Conservation (phyloP, 129 eudicot species). For the Helichrysum umbraculigerum region DNA sequence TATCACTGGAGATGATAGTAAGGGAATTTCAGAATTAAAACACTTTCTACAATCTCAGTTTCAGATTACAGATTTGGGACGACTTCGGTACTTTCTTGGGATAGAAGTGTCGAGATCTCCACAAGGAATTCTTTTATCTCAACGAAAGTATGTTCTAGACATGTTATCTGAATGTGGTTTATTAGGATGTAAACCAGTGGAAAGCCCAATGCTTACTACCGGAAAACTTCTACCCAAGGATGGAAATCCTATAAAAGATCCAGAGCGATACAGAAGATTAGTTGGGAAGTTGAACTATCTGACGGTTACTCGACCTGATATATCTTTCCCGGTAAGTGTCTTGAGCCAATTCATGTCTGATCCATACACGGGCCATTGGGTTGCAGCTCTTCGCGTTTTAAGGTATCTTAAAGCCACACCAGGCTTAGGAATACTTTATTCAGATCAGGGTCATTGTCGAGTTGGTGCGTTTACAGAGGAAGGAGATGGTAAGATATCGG, state of each 20-base stretch:
- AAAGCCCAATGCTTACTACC: not conserved
- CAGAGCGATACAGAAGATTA: not conserved
- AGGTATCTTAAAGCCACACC: too few relatives aligned
- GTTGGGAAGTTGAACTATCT: not conserved
- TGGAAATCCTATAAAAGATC: not conserved
- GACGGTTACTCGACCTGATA: too few relatives aligned
- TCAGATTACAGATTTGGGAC: not conserved
- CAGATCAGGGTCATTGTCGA: too few relatives aligned
- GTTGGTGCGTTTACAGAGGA: too few relatives aligned
- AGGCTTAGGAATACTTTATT: too few relatives aligned
- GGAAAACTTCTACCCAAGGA: not conserved
- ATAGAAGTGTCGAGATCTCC: not conserved
- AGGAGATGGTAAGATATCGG: too few relatives aligned
- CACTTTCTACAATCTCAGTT: not conserved
- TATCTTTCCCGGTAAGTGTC: too few relatives aligned
- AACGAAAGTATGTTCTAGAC: not conserved
- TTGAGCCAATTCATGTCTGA: too few relatives aligned
- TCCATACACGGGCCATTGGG: too few relatives aligned
- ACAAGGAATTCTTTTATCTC: not conserved
- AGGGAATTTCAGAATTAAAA: not conserved
- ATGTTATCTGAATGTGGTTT: not conserved
- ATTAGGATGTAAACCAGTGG: not conserved
- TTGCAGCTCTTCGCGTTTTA: too few relatives aligned
- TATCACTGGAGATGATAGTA: too few relatives aligned
- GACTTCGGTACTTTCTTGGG: not conserved